phyloP scores from a whole-genome alignment of 2,329 filamentous ascomycete genomes.

The Fonsecaea multimorphosa region DNA sequence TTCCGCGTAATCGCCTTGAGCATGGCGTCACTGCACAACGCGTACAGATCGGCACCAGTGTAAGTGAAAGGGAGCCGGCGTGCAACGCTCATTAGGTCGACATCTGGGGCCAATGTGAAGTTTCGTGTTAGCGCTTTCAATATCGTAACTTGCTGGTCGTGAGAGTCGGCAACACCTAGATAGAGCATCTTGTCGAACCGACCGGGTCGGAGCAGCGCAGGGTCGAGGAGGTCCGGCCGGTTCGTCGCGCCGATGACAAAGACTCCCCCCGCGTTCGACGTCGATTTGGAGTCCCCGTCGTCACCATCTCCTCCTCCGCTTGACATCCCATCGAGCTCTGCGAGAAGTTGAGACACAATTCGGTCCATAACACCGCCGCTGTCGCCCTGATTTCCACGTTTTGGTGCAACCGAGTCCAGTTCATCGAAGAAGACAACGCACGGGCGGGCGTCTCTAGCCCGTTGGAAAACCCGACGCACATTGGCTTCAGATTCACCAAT shows the following conservation, averaged over 20 bases:
- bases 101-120: conserved; percentile 80
- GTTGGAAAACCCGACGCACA: conserved; percentile 85
- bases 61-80: conserved; percentile 88
- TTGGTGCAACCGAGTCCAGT: conserved; percentile 90
- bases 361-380: conserved; percentile 98
- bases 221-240: conserved; percentile 88
- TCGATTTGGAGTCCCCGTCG: conserved; percentile 64
- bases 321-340: conserved; percentile 97
- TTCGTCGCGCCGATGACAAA: conserved; percentile 98
- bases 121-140: conserved; percentile 93
- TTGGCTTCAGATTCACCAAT: conserved; percentile 94
- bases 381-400: conserved; percentile 95
- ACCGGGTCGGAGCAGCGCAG: conserved; percentile 84
- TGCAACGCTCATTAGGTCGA: conserved; percentile 78
- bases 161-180: conserved; percentile 92
- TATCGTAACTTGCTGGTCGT: conserved; percentile 94
- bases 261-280: conserved; percentile 70
- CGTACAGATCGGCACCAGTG: conserved; percentile 96
- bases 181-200: conserved; percentile 99
- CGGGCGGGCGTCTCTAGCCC: conserved; percentile 81
- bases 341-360: conserved; percentile 91
- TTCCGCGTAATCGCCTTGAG: conserved; percentile 96
- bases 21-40: conserved; percentile 97
- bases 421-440: conserved; percentile 96
- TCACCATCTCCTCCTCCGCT: conserved; percentile 61